phyloP scores from a whole-genome alignment of 2,329 filamentous ascomycete genomes.

The Pseudocercospora cruenta region DNA sequence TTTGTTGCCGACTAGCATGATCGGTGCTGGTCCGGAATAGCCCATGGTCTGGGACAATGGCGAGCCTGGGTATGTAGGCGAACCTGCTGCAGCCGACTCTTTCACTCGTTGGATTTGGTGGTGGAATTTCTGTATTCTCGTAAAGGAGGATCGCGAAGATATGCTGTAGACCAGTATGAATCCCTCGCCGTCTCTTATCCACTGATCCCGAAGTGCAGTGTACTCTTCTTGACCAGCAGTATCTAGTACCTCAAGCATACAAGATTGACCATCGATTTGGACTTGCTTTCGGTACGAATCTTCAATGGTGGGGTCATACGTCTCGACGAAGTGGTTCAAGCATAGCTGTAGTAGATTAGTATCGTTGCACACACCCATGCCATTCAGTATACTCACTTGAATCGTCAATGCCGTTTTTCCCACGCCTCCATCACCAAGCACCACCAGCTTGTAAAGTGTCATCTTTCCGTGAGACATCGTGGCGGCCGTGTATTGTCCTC shows the following conservation, averaged over 20 bases:
- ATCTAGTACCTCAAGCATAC: constrained; percentile 96
- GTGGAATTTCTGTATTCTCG: constrained; percentile 92
- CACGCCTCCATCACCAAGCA: constrained; percentile 96
- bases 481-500: constrained; percentile 14
- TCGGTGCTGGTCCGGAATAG: constrained; percentile 73
- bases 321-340: constrained; percentile 97
- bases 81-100: constrained; percentile 75
- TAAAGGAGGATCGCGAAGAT: constrained; percentile 92
- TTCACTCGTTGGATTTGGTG: constrained; percentile 97
- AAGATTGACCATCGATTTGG: constrained; percentile 89
- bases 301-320: constrained; percentile 71
- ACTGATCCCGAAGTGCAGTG: constrained; percentile 93
- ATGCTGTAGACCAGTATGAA: constrained; percentile 99
- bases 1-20: constrained; percentile 99
- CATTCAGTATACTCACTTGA: constrained; percentile 53
- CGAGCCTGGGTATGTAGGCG: constrained; percentile 76
- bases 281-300: constrained; percentile 71
- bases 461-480: constrained; percentile 44
- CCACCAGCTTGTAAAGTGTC: constrained; percentile 80
- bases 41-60: constrained; percentile 65
- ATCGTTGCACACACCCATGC: not conserved
- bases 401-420: constrained; percentile 99
- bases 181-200: constrained; percentile 96
- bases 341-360: constrained; percentile 67
- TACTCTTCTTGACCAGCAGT: constrained; percentile 99